phyloP scores from a whole-genome alignment of 2,329 filamentous ascomycete genomes.

The Calonectria fujianensis region DNA sequence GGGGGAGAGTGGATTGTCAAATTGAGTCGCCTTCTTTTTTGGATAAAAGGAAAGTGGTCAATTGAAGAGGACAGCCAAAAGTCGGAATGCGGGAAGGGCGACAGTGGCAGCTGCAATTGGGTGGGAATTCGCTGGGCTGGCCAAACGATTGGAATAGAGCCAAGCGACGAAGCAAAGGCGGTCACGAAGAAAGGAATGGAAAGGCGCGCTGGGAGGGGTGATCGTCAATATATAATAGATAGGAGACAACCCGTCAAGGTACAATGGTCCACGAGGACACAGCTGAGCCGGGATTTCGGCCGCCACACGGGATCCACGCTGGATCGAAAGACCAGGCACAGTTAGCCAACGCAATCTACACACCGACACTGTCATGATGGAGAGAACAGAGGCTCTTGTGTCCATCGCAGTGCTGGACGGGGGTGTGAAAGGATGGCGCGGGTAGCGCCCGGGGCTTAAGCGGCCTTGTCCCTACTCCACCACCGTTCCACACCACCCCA shows the following conservation, averaged over 20 bases:
- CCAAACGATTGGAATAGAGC: slow-evolving; percentile 3
- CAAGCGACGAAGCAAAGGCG: slow-evolving; percentile 19
- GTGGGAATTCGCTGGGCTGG: not conserved
- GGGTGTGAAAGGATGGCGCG: slow-evolving; percentile 20
- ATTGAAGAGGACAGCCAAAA: not conserved
- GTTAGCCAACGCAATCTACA: slow-evolving; percentile 12
- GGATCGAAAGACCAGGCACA: not conserved
- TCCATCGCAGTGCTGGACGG: not conserved
- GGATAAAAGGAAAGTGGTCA: not conserved
- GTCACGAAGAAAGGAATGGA: slow-evolving; percentile 31
- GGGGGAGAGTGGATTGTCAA: not conserved
- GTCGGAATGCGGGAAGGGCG: slow-evolving; percentile 3
- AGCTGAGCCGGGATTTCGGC: slow-evolving; percentile 29
- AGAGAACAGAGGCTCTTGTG: slow-evolving; percentile 19
- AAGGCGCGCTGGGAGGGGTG: slow-evolving; percentile 30
- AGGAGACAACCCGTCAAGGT: slow-evolving; percentile 8
- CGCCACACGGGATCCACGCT: slow-evolving; percentile 33
- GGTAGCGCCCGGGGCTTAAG: slow-evolving; percentile 25
- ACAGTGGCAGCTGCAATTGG: not conserved
- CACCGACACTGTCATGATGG: slow-evolving; percentile 32
- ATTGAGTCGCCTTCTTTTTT: not conserved
- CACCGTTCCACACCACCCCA: slow-evolving; percentile 10
- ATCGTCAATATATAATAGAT: slow-evolving; percentile 32
- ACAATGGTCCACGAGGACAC: not conserved
- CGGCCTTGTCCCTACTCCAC: slow-evolving; percentile 10